Evolutionary conservation across 208 protist genomes (phyloP), one percentile per base, ranked within the genome.

Genomic region (Polymyxa betae): DNA sequence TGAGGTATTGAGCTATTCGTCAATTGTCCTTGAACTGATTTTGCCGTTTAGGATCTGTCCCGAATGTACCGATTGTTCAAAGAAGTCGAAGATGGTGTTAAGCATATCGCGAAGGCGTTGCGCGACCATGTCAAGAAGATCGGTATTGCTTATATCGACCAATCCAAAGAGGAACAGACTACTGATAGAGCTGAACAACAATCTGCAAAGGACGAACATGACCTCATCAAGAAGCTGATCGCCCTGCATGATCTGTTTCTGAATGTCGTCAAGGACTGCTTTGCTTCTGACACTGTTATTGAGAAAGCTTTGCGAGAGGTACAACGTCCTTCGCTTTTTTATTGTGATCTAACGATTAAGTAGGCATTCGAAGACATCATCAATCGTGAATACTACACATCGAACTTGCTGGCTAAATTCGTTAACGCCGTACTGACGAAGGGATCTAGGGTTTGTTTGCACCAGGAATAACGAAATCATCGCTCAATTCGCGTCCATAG

Each of bases 161-260:
- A 32, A n/a, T 89, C 88, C 38, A 89, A 89, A n/a, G 88, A 89
- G n/a, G 72, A 82, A 82, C n/a, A 5, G 35, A n/a, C 72, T 20
- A 5, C 5, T 20, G 35, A 35, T 20, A 43, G 20, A 10, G 68
- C 24, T 35, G 40, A 45, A 24, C 38, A 89, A 38, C 68, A 91
- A 20, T 52, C 45, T 32, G 24, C 24, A 24, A 60, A 60, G 49
- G 90, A 91, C 32, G 88, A 91, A 20, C 90, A 91, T 41, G 90
- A 72, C 45, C 90, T 91, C 29, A 54, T 91, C 49, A 92, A 54
- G 20, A 91, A 90, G 45, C 90, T 91, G 16, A 91, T 91, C 40
- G 41, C 82, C 10, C 90, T 91, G 68, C 90, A 91, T 90, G 78
- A 90, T 12, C 38, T 29, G 45, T 91, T 88, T 44, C 32, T 91